Percentiles rank a stretch among this genome's conserved stretches.
Conservation (phyloP, 176 grass and related monocot species). For the Eremochloa ophiuroides region DNA sequence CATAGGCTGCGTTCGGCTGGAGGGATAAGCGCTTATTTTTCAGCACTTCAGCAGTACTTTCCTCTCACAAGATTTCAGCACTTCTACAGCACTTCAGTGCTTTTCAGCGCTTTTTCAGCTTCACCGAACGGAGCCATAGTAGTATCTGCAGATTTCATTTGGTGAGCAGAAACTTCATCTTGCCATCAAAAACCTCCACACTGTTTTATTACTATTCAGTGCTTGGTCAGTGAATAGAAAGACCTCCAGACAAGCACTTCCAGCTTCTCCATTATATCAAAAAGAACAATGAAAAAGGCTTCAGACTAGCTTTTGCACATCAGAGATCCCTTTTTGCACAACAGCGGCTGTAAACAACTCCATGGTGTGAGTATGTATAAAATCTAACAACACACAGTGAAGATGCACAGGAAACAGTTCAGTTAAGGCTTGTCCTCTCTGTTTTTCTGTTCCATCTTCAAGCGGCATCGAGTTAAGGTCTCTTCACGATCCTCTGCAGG, state of each 20-base stretch:
- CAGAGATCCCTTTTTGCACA: conserved; percentile 25
- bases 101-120: no score
- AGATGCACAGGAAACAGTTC: not conserved
- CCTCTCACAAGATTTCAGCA: no score
- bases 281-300: conserved; percentile 7
- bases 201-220: not conserved
- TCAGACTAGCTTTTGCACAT: conserved; percentile 3
- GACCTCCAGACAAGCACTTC: conserved; percentile 23
- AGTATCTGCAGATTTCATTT: not conserved
- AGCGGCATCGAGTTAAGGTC: conserved; percentile 40
- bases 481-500: conserved; percentile 34
- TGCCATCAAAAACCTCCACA: conserved; percentile 22
- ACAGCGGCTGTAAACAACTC: conserved; percentile 20
- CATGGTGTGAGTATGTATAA: not conserved
- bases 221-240: not conserved
- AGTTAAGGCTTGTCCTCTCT: not conserved
- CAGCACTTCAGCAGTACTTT: no score
- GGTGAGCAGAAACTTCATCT: conserved; percentile 5
- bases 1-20: no score
- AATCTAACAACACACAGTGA: not conserved
- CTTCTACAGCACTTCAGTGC: no score
- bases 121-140: no score
- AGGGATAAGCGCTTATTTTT: no score
- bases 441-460: conserved; percentile 36
- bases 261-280: conserved; percentile 30